Base-by-base conservation (phyloP, 768 basidiomycete species). In the Hygrophorus russula region DNA sequence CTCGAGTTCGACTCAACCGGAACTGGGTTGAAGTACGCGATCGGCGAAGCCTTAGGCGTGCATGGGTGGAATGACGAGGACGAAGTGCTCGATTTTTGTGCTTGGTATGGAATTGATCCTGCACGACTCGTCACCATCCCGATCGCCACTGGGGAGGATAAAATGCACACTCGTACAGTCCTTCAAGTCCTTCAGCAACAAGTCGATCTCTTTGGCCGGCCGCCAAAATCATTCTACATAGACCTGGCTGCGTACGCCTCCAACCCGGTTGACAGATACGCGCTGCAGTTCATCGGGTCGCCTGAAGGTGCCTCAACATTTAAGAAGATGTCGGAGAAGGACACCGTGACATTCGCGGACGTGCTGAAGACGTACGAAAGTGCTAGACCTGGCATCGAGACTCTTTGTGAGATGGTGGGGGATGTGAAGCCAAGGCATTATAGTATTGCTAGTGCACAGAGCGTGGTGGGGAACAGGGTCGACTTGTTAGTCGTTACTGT, bases 341-440 rank as follows among this genome's bases (percentile, higher is more conserved):
- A 97, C 54, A 97, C 92, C 0, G 82, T 97, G 35, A 84, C 82
- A 0, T 99, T 96, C 57, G 90, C 82, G 20, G 92, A 98, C 54
- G 68, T 98, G 18, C 63, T 99, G 39, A 69, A 64, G 48, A 72
- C 69, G 56, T 97, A 88, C 60, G 68, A 69, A 17, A 85, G 79
- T 48, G 91, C 94, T 20, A 71, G 71, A 46, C 91, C 90, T 1
- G 74, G 77, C 24, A 80, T 98, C 30, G 89, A 89, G 61, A 78
- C 71, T 44, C 71, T 96, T 2, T 92, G 93, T 54, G 85, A 88
- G 58, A 59, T 96, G 53, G 70, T 97, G 36, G 93, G 90, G 0
- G 91, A 96, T 58, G 97, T 90, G 68, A 92, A 96, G 62, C 93
- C 94, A 3, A 75, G 96, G 49, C 96, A 98, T 62, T 99, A 99